Conservation (phyloP, 2,329 filamentous ascomycete species). For the Corinectria fuckeliana region DNA sequence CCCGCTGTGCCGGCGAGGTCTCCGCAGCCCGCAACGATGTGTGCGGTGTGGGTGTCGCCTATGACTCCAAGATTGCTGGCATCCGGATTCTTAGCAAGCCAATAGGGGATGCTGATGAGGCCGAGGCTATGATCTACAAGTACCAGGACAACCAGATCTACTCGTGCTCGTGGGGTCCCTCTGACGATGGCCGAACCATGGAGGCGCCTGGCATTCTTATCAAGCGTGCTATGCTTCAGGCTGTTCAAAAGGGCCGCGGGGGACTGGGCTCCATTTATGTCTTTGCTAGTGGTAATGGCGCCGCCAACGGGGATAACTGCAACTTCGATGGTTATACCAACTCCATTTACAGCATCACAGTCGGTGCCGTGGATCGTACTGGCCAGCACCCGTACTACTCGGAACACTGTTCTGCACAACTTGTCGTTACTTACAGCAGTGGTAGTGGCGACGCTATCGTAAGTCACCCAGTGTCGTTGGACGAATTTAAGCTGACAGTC, state of each 20-base stretch:
- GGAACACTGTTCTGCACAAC: slow-evolving; percentile 91
- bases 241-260: slow-evolving; percentile 83
- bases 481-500: slow-evolving; percentile 15
- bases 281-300: slow-evolving; percentile 94
- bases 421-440: slow-evolving; percentile 97
- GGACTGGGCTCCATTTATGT: slow-evolving; percentile 92
- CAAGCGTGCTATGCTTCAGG: slow-evolving; percentile 87
- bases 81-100: slow-evolving; percentile 91
- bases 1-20: slow-evolving; percentile 92
- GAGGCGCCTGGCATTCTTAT: slow-evolving; percentile 91
- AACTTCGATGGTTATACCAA: slow-evolving; percentile 99
- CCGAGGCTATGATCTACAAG: slow-evolving; percentile 89
- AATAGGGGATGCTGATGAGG: slow-evolving; percentile 92
- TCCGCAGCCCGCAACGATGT: slow-evolving; percentile 90
- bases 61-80: slow-evolving; percentile 87
- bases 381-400: slow-evolving; percentile 95
- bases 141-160: slow-evolving; percentile 95
- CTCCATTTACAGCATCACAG: slow-evolving; percentile 98
- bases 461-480: slow-evolving; percentile 40
- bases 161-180: slow-evolving; percentile 98
- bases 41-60: slow-evolving; percentile 95
- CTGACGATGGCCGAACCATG: slow-evolving; percentile 93
- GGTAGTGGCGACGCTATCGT: slow-evolving; percentile 85
- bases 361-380: slow-evolving; percentile 88
- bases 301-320: slow-evolving; percentile 87